Base-by-base conservation (phyloP, 1,284 basidiomycete species). In the Polyporus tsugae region DNA sequence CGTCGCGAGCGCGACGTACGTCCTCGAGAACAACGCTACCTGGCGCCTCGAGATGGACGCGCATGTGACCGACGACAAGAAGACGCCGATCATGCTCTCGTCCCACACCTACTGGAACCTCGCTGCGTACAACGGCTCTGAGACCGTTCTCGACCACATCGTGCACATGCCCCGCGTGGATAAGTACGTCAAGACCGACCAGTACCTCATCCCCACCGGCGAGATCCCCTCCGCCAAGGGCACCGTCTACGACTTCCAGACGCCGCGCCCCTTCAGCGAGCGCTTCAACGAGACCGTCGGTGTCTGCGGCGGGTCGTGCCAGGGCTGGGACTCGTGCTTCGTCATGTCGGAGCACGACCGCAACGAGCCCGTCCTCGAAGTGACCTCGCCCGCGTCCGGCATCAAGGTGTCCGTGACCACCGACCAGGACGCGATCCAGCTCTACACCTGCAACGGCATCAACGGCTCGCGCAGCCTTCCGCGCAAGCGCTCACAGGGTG, bases 11-110 rank as follows among this genome's bases (percentile, higher is more conserved):
- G 85, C 84, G 0, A 87, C 84, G 0, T 86, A 88, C 73, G 78
- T 81, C 0, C 85, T 89, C 2, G 78, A 77, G 52, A 82, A 84
- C 59, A 83, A 84, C 4, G 85, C 84, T 13, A 59, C 57, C 19
- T 59, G 19, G 19, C 57, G 57, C 57, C 41, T 59, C 38, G 57
- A 59, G 38, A 59, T 59, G 57, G 57, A 59, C 38, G 36, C 57
- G 10, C 22, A 25, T 6, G 57, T 59, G 38, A 59, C 57, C n/a
- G 57, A 59, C 57, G 0, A 41, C 57, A 76, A 85, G 72, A 78
- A 83, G 80, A 89, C 88, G 2, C 88, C 87, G 0, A 86, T 89
- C 64, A 87, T 89, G 86, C 75, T 87, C 19, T 87, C 85, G 0
- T 84, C 84, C 72, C 87, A 85, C 76, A 81, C 82, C 53, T 89